Evolutionary conservation across 2,329 filamentous ascomycete genomes (phyloP), one percentile per base, ranked within the genome.

Genomic region (Colletotrichum neosansevieriae): DNA sequence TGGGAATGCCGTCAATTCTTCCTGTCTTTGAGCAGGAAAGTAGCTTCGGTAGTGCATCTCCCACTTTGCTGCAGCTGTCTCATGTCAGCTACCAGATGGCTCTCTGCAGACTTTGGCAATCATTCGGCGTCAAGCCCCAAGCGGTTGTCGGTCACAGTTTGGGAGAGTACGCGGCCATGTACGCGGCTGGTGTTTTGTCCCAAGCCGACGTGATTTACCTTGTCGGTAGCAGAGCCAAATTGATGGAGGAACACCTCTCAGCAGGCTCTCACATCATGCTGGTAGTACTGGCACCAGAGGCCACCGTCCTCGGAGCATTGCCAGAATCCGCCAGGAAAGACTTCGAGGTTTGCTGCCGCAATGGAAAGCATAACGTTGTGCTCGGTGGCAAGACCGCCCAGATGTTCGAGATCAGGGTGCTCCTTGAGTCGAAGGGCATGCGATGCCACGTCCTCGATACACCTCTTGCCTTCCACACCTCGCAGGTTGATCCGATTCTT

Each of bases 331-430:
- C 77, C 5, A 75, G 2, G 47, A 29, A 0, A 10, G 6, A 9
- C 21, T 50, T 84, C 57, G 85, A 86, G 47, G 73, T 87, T 29
- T 91, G 92, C 12, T 96, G 93, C 80, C 86, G 93, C 76, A 97
- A 97, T 72, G 88, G 90, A 0, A 89, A 90, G 0, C 83, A 88
- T 59, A 91, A 93, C 75, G 94, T 89, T 7, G 93, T 96, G 1
- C 82, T 96, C 12, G 81, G 81, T 21, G 86, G 85, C 6, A 74
- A 75, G 6, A 79, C 80, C 0, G 73, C 74, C 0, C 76, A 83
- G 51, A 79, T 87, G 40, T 73, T 78, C 2, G 75, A 80, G 3
- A 80, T 89, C 13, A 82, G 85, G 13, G 64, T 73, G 42, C 71
- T 74, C 66, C 73, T 81, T 21, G 71, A 70, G 45, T 73, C 42